phyloP scores from a whole-genome alignment of 31 red algal species.

The Bonnemaisonia californica region DNA sequence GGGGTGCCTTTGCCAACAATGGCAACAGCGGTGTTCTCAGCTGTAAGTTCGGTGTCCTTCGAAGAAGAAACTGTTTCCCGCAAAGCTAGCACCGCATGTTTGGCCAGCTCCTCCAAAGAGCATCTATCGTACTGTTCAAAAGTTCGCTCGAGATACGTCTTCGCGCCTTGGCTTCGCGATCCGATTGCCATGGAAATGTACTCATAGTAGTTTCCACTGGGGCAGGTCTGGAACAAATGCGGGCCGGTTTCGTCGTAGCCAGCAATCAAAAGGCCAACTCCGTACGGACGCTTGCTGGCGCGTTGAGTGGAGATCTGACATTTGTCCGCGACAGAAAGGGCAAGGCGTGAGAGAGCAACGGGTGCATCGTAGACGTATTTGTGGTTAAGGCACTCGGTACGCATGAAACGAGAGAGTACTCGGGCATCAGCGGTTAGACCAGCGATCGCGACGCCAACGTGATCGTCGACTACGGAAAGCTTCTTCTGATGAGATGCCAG shows the following conservation, averaged over 20 bases:
- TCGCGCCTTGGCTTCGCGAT: conserved; percentile 89
- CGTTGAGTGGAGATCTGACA: conserved; percentile 94
- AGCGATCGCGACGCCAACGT: conserved; percentile 94
- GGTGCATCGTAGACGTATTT: conserved; percentile 88
- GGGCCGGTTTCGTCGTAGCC: conserved; percentile 90
- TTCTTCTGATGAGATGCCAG: conserved; percentile 94
- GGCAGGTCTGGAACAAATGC: conserved; percentile 95
- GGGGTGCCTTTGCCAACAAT: conserved; percentile 78
- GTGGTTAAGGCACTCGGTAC: conserved; percentile 92
- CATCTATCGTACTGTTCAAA: conserved; percentile 61
- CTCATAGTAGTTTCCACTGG: conserved; percentile 96
- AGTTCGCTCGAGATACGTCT: conserved; percentile 90
- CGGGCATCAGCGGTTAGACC: conserved; percentile 95
- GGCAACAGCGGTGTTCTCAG: conserved; percentile 86
- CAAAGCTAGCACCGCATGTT: conserved; percentile 84
- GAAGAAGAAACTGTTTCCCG: conserved; percentile 90
- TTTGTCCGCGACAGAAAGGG: conserved; percentile 87
- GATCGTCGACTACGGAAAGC: conserved; percentile 87
- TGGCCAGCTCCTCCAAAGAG: conserved; percentile 72
- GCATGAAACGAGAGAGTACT: conserved; percentile 89
- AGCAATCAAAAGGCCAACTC: conserved; percentile 91
- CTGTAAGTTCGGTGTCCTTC: conserved; percentile 86
- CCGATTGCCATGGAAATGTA: conserved; percentile 94
- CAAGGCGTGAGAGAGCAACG: conserved; percentile 81
- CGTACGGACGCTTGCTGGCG: conserved; percentile 91